Conservation (phyloP, 305 asterid genomes). For the Euphrasia arctica region DNA sequence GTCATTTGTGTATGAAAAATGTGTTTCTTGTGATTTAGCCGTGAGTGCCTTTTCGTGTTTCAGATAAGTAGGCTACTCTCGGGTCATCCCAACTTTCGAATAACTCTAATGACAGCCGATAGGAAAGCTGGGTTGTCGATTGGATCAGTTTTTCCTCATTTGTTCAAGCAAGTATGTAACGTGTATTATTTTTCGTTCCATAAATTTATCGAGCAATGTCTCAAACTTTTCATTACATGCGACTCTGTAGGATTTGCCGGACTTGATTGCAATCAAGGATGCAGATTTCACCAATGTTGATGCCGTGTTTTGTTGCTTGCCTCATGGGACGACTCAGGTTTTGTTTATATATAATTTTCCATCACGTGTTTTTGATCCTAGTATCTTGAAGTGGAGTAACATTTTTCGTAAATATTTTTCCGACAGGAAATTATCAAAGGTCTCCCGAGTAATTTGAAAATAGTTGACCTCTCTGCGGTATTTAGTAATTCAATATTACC, state of each 20-base stretch:
- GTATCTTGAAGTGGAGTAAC: background rate
- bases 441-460: conserved; percentile 70
- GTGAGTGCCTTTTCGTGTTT: conserved; percentile 10
- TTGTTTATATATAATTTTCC: conserved; percentile 1
- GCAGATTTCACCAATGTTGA: conserved; percentile 78
- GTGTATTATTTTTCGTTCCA: background rate
- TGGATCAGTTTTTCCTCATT: conserved; percentile 89
- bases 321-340: conserved; percentile 96
- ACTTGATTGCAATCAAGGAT: conserved; percentile 75
- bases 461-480: conserved; percentile 99
- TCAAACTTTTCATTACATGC: background rate
- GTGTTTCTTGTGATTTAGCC: conserved; percentile 6
- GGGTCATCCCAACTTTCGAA: conserved; percentile 67
- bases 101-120: conserved; percentile 88
- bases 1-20: background rate
- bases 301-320: conserved; percentile 92
- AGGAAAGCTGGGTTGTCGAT: conserved; percentile 91
- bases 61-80: conserved; percentile 85
- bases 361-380: background rate
- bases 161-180: conserved; percentile 58
- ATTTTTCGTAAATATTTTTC: background rate
- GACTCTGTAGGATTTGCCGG: conserved; percentile 61
- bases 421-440: conserved; percentile 84
- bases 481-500: conserved; percentile 14
- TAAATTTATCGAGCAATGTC: background rate